Conservation (phyloP, 176 grass and related monocot genomes). For the Avena sativa region DNA sequence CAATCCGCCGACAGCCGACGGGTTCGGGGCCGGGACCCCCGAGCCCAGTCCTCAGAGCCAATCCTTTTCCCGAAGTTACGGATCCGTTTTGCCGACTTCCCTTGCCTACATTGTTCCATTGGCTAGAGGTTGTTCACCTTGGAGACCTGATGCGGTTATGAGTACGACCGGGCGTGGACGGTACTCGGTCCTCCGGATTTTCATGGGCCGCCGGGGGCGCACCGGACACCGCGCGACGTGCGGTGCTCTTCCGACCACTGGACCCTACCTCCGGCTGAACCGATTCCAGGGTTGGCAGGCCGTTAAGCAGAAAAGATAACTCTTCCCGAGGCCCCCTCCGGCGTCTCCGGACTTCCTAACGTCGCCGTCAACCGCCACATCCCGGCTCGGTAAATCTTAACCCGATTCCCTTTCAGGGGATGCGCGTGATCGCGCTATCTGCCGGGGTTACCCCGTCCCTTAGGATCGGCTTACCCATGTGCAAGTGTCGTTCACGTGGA, state of each 20-base stretch:
- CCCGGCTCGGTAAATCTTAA: slow-evolving; percentile 56
- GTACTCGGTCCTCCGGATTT: slow-evolving; percentile 74
- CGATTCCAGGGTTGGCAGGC: background rate
- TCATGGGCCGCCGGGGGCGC: slow-evolving; percentile 66
- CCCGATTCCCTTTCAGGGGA: slow-evolving; percentile 59
- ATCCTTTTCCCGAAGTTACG: slow-evolving; percentile 39
- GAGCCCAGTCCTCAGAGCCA: slow-evolving; percentile 2
- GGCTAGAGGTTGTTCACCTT: no score
- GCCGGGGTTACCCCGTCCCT: slow-evolving; percentile 52
- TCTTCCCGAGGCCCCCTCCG: no score
- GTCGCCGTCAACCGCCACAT: no score
- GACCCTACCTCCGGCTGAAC: slow-evolving; percentile 63
- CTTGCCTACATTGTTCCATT: background rate
- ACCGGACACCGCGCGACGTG: slow-evolving; percentile 71
- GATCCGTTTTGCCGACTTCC: slow-evolving; percentile 82
- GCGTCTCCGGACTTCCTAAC: no score
- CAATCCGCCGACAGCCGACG: slow-evolving; percentile 40
- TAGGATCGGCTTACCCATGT: slow-evolving; percentile 76
- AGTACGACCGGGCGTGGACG: slow-evolving; percentile 59
- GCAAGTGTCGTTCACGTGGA: slow-evolving; percentile 74
- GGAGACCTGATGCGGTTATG: slow-evolving; percentile 54
- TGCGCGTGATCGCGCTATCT: no score
- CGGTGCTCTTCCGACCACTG: slow-evolving; percentile 68
- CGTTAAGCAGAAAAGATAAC: no score
- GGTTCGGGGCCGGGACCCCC: slow-evolving; percentile 35